Base-by-base conservation (phyloP, 2,329 filamentous ascomycete species). In the Paradendryphiella salina region DNA sequence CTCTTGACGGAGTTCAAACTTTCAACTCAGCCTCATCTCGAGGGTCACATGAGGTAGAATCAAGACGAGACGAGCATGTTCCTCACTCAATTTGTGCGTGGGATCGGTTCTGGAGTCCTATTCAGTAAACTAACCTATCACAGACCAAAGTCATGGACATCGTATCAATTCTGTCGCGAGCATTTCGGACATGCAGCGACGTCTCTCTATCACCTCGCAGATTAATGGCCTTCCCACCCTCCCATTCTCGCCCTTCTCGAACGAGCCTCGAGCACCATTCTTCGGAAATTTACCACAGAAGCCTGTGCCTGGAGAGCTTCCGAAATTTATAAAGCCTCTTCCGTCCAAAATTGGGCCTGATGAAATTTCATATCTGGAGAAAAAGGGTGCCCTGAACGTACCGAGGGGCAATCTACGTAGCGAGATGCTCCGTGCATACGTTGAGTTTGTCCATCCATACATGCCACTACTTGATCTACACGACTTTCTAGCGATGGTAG, bases 371-470 rank as follows among this genome's bases (percentile, higher is more conserved):
- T 96, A 94, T 72, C 80, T 96, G 49, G 82, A 86, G 55, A 83
- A 85, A 68, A 96, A 96, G 77, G 91, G 91, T 4, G 91, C 91
- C 1, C 77, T 96, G 59, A 85, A 85, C 1, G 82, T 96, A 33
- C 93, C 93, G 2, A 79, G 82, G 33, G 73, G 80, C 3, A 75
- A 77, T 4, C 78, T 96, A 29, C 88, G 93, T 65, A 90, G 89
- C 70, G 90, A 91, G 52, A 80, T 96, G 35, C 77, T 97, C 13
- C 85, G 86, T 62, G 85, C 85, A 32, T 96, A 94, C 64, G 81
- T 93, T 54, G 89, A 96, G 75, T 96, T 88, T 70, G 90, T 96
- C 6, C 88, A 96, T 71, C 90, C 92, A 1, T 96, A 90, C 71
- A 96, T 96, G 90, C 93, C 93, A 18, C 78, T 96, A 26, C 76